Base-by-base conservation (phyloP, 2,329 filamentous ascomycete species). In the Ascochyta viciae-villosae region DNA sequence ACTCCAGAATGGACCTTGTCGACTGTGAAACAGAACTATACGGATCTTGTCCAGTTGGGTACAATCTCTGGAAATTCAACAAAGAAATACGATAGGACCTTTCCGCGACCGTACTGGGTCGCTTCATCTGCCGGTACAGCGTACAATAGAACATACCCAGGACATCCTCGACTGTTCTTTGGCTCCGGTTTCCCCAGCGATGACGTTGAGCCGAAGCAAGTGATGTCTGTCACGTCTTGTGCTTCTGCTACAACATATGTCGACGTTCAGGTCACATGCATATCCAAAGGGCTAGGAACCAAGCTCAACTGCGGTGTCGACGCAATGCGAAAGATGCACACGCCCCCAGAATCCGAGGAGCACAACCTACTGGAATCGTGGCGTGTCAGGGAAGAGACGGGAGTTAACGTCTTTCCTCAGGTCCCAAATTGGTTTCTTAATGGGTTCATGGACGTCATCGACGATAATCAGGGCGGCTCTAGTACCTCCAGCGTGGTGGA, bases 251-350 rank as follows among this genome's bases (percentile, higher is more conserved):
- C 46, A 1, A 50, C 37, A 6, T 58, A 58, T 33, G 46, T 54
- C 5, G 50, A 55, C 9, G 33, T 39, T 8, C 15, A 50, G 4
- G 50, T 58, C 16, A 29, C 26, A n/a, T 54, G 50, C 33, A 46
- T 46, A 4, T 50, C 54, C 10, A 49, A 38, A 38, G 44, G 54
- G 4, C 9, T 22, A 7, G 12, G 48, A 12, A 29, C 50, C 16
- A 54, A 54, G 38, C 31, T 50, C 4, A 29, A 31, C n/a, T 54
- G 50, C 24, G 54, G 54, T 7, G 54, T 58, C 5, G 22, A 31
- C 15, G 27, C 50, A 13, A 47, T 54, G 15, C 23, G 50, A 10
- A 41, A 45, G 27, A 29, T 26, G 10, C 33, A 23, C 4, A n/a
- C 37, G 8, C 26, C 40, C 6, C 34, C 35, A 23, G 46, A 34